Percentiles rank a stretch among this genome's conserved stretches.
Evolutionary conservation across 768 basidiomycete species (phyloP).

Genomic region (Tricholoma furcatifolium): DNA sequence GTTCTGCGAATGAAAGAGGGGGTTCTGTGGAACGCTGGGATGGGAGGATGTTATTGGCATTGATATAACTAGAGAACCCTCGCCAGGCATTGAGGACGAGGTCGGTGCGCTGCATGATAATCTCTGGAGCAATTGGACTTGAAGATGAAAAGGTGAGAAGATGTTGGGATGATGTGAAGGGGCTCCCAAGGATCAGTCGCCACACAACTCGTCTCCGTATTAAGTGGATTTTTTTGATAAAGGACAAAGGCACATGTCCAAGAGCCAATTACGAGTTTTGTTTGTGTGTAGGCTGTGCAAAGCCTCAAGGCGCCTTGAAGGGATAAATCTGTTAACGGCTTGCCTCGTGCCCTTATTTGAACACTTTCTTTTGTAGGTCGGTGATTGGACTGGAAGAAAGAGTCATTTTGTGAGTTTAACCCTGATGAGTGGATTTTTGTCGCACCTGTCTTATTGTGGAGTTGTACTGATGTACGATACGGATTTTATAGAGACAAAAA

Average conservation of each 20-base stretch:
- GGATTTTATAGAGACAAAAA: too few relatives aligned
- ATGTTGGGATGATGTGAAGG: too few relatives aligned
- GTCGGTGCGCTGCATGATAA: slow-evolving; percentile 3
- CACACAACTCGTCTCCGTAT: background rate
- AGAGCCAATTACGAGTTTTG: background rate
- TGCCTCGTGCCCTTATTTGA: background rate
- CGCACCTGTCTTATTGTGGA: too few relatives aligned
- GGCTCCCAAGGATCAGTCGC: too few relatives aligned
- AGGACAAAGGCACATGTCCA: background rate
- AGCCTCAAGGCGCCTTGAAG: background rate
- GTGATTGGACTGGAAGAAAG: background rate
- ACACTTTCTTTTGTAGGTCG: background rate
- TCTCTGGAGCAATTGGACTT: background rate
- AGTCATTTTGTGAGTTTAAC: too few relatives aligned
- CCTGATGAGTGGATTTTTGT: too few relatives aligned
- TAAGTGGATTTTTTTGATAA: background rate
- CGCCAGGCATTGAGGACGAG: background rate
- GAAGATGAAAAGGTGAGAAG: background rate
- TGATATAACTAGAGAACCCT: slow-evolving; percentile 1
- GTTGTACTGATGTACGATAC: too few relatives aligned
- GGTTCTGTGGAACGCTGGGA: background rate
- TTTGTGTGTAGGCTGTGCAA: slow-evolving; percentile 2
- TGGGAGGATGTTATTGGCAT: background rate
- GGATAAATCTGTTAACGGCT: background rate
- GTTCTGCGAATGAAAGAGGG: slow-evolving; percentile 4